Evolutionary conservation across 2,329 filamentous ascomycete genomes (phyloP).

Genomic region (Colletotrichum kahawae): DNA sequence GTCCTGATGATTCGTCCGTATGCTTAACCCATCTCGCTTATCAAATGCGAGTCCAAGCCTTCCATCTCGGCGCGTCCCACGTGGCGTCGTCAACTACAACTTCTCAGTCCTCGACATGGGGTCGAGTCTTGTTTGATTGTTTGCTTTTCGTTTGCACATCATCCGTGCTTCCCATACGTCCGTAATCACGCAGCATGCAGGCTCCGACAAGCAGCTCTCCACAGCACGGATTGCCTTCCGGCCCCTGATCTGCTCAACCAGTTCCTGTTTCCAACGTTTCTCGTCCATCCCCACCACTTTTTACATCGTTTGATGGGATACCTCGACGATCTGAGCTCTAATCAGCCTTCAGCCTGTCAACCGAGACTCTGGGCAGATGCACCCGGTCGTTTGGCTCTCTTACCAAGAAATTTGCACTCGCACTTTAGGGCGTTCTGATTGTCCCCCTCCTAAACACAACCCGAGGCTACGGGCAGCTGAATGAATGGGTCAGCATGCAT

Average conservation of each 20-base stretch:
- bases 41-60: background rate
- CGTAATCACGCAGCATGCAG: background rate
- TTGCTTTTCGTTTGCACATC: background rate
- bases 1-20: background rate
- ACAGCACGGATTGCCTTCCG: background rate
- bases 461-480: background rate
- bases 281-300: background rate
- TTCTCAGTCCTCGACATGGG: background rate
- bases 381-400: background rate
- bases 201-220: background rate
- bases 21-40: background rate
- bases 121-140: background rate
- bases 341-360: background rate
- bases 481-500: background rate
- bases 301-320: background rate
- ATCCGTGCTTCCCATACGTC: background rate
- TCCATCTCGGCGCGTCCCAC: background rate
- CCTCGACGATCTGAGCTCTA: background rate
- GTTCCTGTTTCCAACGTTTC: background rate
- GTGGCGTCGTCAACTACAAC: background rate
- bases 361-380: background rate
- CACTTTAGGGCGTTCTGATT: background rate
- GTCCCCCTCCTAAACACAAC: background rate
- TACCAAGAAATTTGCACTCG: background rate
- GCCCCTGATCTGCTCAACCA: background rate